These are phyloP conservation scores for Tuber microsphaerosporum DNA, from an alignment of 495 filamentous ascomycete genomes.

Conservation along the genomic window DNA sequence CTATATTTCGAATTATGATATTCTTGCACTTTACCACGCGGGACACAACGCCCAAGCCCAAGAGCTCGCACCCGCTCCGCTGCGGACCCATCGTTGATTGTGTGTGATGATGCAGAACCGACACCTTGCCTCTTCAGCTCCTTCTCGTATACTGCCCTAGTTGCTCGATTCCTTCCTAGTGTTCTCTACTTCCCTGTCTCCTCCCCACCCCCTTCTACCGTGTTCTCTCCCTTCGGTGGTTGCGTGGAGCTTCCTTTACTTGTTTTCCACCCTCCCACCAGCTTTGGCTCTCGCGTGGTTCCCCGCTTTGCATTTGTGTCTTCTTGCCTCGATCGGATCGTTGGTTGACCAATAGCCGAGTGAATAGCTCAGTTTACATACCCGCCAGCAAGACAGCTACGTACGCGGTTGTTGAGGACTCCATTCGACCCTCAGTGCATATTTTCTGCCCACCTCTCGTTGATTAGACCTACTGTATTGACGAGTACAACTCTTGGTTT, in stretches of 20 bases:
- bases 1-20: neutral
- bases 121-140: slow-evolving; percentile 12
- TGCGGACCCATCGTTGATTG: neutral
- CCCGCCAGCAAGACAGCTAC: slow-evolving; percentile 31
- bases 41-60: neutral
- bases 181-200: slow-evolving; percentile 10
- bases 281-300: slow-evolving; percentile 19
- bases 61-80: neutral
- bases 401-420: slow-evolving; percentile 22
- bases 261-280: slow-evolving; percentile 27
- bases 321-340: slow-evolving; percentile 31
- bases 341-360: slow-evolving; percentile 31
- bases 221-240: slow-evolving; percentile 18
- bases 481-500: neutral
- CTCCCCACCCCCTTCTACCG: slow-evolving; percentile 16
- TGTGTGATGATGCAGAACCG: neutral
- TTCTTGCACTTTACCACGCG: neutral
- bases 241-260: slow-evolving; percentile 33
- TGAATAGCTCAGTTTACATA: slow-evolving; percentile 11
- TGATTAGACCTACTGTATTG: slow-evolving; percentile 10
- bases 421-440: slow-evolving; percentile 29
- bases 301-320: slow-evolving; percentile 30
- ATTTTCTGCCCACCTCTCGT: slow-evolving; percentile 16
- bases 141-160: slow-evolving; percentile 9
- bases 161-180: slow-evolving; percentile 7